Evolutionary conservation across 176 grass and related monocot species (phyloP).

Genomic region (Leersia perrieri): DNA sequence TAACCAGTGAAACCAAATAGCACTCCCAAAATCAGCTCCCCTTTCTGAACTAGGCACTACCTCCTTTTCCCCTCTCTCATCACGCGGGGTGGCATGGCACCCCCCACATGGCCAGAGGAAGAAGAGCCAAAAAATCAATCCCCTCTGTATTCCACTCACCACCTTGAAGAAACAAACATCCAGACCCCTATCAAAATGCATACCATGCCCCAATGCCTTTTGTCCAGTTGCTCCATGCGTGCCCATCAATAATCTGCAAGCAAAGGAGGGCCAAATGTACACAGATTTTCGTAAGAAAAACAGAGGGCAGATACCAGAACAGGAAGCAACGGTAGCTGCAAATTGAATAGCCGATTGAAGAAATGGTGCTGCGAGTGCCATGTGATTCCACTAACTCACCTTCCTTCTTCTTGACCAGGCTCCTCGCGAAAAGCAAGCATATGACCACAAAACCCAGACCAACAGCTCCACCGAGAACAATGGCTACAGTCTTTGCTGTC

Average conservation of each 20-base stretch:
- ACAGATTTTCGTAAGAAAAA: constrained; percentile 32
- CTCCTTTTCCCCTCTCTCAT: constrained; percentile 29
- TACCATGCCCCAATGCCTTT: constrained; percentile 51
- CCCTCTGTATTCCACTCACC: constrained; percentile 58
- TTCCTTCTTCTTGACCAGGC: constrained; percentile 83
- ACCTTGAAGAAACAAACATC: constrained; percentile 57
- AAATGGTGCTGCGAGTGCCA: neutral
- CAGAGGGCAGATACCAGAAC: constrained; percentile 1
- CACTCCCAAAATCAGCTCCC: constrained; percentile 23
- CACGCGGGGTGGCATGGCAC: constrained; percentile 24
- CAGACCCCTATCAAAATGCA: constrained; percentile 59
- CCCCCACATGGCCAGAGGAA: constrained; percentile 78
- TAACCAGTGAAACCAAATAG: constrained; percentile 32
- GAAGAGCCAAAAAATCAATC: constrained; percentile 74
- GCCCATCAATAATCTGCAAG: constrained; percentile 73
- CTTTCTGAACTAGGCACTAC: constrained; percentile 40
- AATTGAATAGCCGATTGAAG: neutral
- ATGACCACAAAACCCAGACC: constrained; percentile 87
- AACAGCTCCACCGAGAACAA: constrained; percentile 87
- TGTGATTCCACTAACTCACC: constrained; percentile 47
- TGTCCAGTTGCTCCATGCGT: constrained; percentile 37
- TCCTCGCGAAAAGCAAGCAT: constrained; percentile 90
- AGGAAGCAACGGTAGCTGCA: constrained; percentile 14
- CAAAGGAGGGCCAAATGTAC: constrained; percentile 21
- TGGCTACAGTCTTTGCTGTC: constrained; percentile 93